Base-by-base conservation (phyloP, 352 stramenopile genomes). In the Globisporangium lucens region DNA sequence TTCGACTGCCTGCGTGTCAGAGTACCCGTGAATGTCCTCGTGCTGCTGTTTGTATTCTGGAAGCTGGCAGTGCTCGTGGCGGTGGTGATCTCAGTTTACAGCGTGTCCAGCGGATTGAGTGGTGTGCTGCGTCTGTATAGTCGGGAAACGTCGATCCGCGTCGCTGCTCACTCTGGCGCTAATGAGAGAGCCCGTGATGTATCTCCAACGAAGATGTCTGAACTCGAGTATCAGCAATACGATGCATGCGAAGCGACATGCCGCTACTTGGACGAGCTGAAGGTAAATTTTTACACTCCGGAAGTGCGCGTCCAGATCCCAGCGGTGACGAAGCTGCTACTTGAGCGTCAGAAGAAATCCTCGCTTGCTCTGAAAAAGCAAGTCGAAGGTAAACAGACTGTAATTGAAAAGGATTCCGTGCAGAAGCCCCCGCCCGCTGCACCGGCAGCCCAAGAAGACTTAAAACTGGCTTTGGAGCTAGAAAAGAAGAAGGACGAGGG, bases 1-100 rank as follows among this genome's bases (percentile, higher is more conserved):
- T 80, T 82, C 47, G 68, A 55, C 53, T 81, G 75, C 43, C 56
- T 77, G 52, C 75, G 65, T 5, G 75, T 73, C 52, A 69, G 63
- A 2, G 57, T 69, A 22, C 30, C 72, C 53, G 30, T 46, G 20
- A 22, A 36, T n/a, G 41, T 70, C 15, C 47, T 59, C 27, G 35
- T 35, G 52, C 53, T 73, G 20, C 46, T 66, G 20, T 52, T 61
- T 20, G 47, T 30, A 52, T 22, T 52, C 10, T 79, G 76, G 76
- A 58, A 66, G 5, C 0, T 77, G 17, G 58, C 27, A 9, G 36
- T 27, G 15, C 15, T 47, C 8, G 29, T 53, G 6, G 65, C 65
- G 9, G 9, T 29, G 29, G 4, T 46, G 2, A n/a, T 57, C 9
- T 29, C 27, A 4, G 1, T 66, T 15, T 70, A 30, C 22, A 65